Base-by-base conservation (phyloP, 768 basidiomycete genomes). In the Leccinum ochraceum region DNA sequence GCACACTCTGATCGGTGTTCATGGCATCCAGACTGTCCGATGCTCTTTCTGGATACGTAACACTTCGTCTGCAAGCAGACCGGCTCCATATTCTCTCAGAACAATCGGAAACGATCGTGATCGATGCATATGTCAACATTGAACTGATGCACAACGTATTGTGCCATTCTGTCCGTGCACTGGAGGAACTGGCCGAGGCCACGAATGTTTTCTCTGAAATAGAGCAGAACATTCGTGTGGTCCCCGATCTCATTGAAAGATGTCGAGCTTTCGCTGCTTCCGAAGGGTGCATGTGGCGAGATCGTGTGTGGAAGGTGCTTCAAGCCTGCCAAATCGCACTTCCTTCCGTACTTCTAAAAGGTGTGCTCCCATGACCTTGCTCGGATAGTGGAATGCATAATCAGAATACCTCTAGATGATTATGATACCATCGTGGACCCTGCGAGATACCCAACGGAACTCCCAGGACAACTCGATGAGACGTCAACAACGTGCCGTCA, bases 171-270 rank as follows among this genome's bases (percentile, higher is more conserved):
- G 32, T 59, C 9, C 71, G 73, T 54, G 74, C 79, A 11, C 63
- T 82, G 32, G 70, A 75, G 16, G 81, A 82, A 60, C 68, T 77
- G 50, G 70, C 59, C 24, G 69, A 74, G 32, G 78, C 70, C 20
- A 70, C 80, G 42, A 54, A 56, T 9, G 63, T 68, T 14, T 78
- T 78, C 62, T 71, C 71, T 44, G 68, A 73, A 10, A 66, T 79
- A 49, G 68, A 77, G 57, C 69, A 67, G 30, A 60, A 60, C 24
- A 56, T 46, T 10, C 57, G 60, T 10, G 48, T 28, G 6, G 53
- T 74, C 22, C 60, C 68, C 9, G 60, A 66, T 42, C 66, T 78
- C 39, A 62, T 73, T 39, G 66, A 67, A 20, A 71, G 71, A 53
- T 67, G 74, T n/a, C 69, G 63, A 60, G 56, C 48, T 13, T 58